A percentile compares a stretch with the other conserved stretches of the same genome.
Evolutionary conservation across 1,139 yeast species (phyloP).

Genomic region (Geotrichum fermentans): DNA sequence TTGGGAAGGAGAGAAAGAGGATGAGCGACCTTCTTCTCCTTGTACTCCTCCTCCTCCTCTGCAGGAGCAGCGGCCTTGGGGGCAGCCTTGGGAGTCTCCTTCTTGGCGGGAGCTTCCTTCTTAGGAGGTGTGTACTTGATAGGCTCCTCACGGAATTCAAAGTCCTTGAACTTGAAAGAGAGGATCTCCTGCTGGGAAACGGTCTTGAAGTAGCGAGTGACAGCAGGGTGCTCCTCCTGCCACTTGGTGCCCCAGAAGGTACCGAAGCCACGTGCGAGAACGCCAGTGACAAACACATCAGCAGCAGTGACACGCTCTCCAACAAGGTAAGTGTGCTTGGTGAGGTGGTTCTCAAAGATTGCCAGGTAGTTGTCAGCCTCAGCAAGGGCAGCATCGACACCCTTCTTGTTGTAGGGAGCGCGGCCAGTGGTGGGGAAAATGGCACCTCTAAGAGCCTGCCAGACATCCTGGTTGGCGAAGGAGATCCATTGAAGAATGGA

Average conservation of each 20-base stretch:
- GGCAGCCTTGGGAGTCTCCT: slow-evolving; percentile 39
- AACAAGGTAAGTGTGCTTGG: slow-evolving; percentile 77
- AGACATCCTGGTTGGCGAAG: slow-evolving; percentile 66
- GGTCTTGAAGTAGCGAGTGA: slow-evolving; percentile 84
- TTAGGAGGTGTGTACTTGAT: slow-evolving; percentile 69
- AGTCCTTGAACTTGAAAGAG: slow-evolving; percentile 44
- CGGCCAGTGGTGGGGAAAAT: slow-evolving; percentile 47
- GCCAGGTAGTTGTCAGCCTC: slow-evolving; percentile 40
- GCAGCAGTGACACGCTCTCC: slow-evolving; percentile 87
- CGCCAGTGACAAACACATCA: slow-evolving; percentile 64
- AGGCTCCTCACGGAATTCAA: slow-evolving; percentile 57
- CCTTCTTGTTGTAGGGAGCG: slow-evolving; percentile 75
- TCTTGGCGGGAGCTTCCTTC: slow-evolving; percentile 49
- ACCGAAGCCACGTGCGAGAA: slow-evolving; percentile 61
- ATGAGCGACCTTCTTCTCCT: slow-evolving; percentile 67
- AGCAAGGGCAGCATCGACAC: slow-evolving; percentile 52
- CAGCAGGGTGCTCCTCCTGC: slow-evolving; percentile 69
- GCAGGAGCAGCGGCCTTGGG: slow-evolving; percentile 36
- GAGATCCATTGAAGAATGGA: slow-evolving; percentile 77
- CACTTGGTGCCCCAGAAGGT: slow-evolving; percentile 68
- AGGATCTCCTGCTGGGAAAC: slow-evolving; percentile 55
- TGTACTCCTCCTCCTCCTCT: slow-evolving; percentile 31
- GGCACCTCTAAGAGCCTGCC: slow-evolving; percentile 42
- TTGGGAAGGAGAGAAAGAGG: slow-evolving; percentile 84
- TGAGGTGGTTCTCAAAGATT: slow-evolving; percentile 41